Evolutionary conservation across 257 asterid species (phyloP).

Genomic region (Prunella vulgaris): DNA sequence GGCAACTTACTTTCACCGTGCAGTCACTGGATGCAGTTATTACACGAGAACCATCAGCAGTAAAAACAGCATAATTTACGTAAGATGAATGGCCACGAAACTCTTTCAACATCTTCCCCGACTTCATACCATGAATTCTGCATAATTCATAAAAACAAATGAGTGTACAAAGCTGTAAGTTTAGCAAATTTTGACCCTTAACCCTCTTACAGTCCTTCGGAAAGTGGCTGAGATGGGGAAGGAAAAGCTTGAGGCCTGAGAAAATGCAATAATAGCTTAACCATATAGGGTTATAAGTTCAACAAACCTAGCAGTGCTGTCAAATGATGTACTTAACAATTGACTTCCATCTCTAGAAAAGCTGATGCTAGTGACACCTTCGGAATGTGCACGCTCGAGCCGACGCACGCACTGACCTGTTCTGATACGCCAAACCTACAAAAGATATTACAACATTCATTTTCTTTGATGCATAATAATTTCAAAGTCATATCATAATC

Average conservation of each 20-base stretch:
- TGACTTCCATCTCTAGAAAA: slow-evolving; percentile 97
- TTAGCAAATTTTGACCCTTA: background rate
- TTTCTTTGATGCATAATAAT: background rate
- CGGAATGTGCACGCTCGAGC: slow-evolving; percentile 92
- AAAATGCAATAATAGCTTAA: no score
- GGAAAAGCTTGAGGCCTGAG: no score
- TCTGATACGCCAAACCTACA: slow-evolving; percentile 95
- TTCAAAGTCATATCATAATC: background rate
- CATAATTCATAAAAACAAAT: slow-evolving; percentile 6
- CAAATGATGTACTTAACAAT: slow-evolving; percentile 87
- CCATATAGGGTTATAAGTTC: slow-evolving; percentile 4
- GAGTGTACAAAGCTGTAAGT: background rate
- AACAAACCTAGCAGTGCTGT: slow-evolving; percentile 87
- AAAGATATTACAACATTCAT: background rate
- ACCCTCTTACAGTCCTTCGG: background rate
- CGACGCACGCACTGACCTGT: slow-evolving; percentile 97
- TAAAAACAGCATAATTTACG: slow-evolving; percentile 87
- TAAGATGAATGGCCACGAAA: slow-evolving; percentile 92
- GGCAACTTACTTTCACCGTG: slow-evolving; percentile 70
- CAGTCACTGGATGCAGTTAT: slow-evolving; percentile 98
- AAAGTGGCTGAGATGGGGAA: no score
- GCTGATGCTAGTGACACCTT: slow-evolving; percentile 87
- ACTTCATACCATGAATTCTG: slow-evolving; percentile 90
- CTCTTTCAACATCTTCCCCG: slow-evolving; percentile 91
- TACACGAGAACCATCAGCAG: slow-evolving; percentile 86